Evolutionary conservation across 257 asterid genomes (phyloP), one percentile per base, ranked within the genome.

Genomic region (Scutellaria barbata): DNA sequence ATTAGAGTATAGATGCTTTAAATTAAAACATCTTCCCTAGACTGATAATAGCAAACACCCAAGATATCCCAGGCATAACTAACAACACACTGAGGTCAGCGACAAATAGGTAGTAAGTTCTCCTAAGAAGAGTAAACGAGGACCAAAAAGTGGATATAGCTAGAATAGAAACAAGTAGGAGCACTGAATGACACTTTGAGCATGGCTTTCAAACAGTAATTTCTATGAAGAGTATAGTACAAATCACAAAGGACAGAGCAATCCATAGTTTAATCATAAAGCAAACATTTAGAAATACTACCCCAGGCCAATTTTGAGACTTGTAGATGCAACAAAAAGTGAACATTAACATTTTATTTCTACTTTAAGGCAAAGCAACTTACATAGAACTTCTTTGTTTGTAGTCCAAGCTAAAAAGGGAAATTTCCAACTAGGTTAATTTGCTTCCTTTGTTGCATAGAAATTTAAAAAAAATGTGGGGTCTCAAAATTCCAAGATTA

Each of bases 1-100:
- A 46, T 76, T 37, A 64, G 53, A 30, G 42, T 60, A 72, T 41
- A 33, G 12, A 63, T 59, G 37, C 25, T 48, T 73, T 57, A 33
- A 42, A 50, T 18, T 12, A 12, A 60, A 63, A 37, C 16, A 71
- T 60, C 63, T 10, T n/a, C 10, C 11, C 30, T 12, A 18, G n/a
- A 42, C 39, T 20, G 22, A 8, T 33, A 52, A 22, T 20, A 22
- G n/a, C 12, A 43, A 59, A 72, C 43, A 2, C 55, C 35, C 7
- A 56, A 13, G 45, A 48, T 22, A 63, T 50, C 54, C 52, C 63
- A 40, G 45, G 18, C 45, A 37, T n/a, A 10, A 58, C 45, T 66
- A 53, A 50, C 41, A 40, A 14, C 52, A 43, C 47, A 41, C 46
- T n/a, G 5, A 18, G 57, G 46, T 14, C 37, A 12, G 52, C 37